These are phyloP conservation scores for Colletotrichum brevisporum DNA, from an alignment of 2,329 filamentous ascomycete genomes.

Conservation along the genomic window DNA sequence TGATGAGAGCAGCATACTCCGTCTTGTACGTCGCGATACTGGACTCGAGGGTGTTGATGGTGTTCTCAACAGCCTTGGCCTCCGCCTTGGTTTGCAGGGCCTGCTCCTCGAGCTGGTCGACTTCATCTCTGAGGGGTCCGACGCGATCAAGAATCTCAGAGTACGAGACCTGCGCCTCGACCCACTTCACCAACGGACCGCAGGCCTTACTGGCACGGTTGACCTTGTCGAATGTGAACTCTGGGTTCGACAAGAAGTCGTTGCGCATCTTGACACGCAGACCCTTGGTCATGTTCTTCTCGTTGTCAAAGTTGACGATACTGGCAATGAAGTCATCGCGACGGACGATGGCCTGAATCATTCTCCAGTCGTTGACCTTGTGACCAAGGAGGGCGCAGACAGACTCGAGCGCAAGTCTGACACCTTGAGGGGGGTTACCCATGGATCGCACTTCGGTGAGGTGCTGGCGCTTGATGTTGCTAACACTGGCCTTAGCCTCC, in stretches of 20 bases:
- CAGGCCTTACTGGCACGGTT: slow-evolving; percentile 97
- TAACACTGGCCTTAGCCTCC: slow-evolving; percentile 95
- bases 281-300: slow-evolving; percentile 89
- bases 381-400: slow-evolving; percentile 96
- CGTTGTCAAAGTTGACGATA: slow-evolving; percentile 98
- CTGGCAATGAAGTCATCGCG: slow-evolving; percentile 97
- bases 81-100: slow-evolving; percentile 94
- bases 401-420: slow-evolving; percentile 93
- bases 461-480: slow-evolving; percentile 98
- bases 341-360: slow-evolving; percentile 88
- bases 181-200: slow-evolving; percentile 97
- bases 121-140: slow-evolving; percentile 91
- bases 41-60: slow-evolving; percentile 84
- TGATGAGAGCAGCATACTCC: slow-evolving; percentile 95
- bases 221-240: slow-evolving; percentile 97
- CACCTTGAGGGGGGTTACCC: slow-evolving; percentile 91
- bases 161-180: slow-evolving; percentile 95
- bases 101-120: slow-evolving; percentile 87
- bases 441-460: slow-evolving; percentile 98
- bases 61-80: slow-evolving; percentile 91
- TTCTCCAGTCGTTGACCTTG: slow-evolving; percentile 91
- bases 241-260: slow-evolving; percentile 91
- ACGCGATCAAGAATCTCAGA: slow-evolving; percentile 97
- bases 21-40: slow-evolving; percentile 97
- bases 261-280: slow-evolving; percentile 91